phyloP scores from a whole-genome alignment of 1,284 basidiomycete genomes.

The Pisolithus thermaeus region DNA sequence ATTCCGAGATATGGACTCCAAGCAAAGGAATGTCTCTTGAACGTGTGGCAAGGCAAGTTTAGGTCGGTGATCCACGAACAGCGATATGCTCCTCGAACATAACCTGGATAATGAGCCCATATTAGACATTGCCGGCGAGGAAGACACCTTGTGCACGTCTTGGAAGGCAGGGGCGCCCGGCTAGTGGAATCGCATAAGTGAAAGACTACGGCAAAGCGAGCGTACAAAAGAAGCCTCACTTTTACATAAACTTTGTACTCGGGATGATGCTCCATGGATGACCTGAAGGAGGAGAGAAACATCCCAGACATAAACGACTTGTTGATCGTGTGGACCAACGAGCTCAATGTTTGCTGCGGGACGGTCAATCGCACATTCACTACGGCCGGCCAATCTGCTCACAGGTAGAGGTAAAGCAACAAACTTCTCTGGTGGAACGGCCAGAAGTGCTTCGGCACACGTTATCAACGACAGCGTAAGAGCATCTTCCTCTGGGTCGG shows the following conservation, averaged over 20 bases:
- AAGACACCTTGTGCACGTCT: conserved; percentile 33
- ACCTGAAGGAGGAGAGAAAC: conserved; percentile 38
- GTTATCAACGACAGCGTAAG: conserved; percentile 40
- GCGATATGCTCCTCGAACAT: conserved; percentile 39
- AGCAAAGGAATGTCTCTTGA: conserved; percentile 34
- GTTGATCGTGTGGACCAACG: conserved; percentile 46
- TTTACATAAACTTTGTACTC: conserved; percentile 31
- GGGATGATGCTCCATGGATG: conserved; percentile 24
- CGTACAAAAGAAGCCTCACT: conserved; percentile 20
- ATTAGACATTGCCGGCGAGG: conserved; percentile 41
- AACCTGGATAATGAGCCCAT: conserved; percentile 51
- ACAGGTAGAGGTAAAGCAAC: conserved; percentile 52
- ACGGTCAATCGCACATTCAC: conserved; percentile 9
- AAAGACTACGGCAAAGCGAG: background rate
- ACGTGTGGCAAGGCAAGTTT: conserved; percentile 41
- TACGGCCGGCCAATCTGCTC: conserved; percentile 8
- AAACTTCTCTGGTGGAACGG: conserved; percentile 47
- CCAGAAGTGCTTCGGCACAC: conserved; percentile 50
- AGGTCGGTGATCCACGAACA: conserved; percentile 43
- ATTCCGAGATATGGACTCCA: conserved; percentile 34
- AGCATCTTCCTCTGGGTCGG: conserved; percentile 21
- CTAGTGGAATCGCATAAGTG: conserved; percentile 6
- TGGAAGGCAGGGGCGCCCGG: conserved; percentile 26
- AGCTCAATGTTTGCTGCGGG: conserved; percentile 32
- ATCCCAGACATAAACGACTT: conserved; percentile 46